Evolutionary conservation across 495 filamentous ascomycete genomes (phyloP), one percentile per base, ranked within the genome.

Genomic region (Sordaria brevicollis): DNA sequence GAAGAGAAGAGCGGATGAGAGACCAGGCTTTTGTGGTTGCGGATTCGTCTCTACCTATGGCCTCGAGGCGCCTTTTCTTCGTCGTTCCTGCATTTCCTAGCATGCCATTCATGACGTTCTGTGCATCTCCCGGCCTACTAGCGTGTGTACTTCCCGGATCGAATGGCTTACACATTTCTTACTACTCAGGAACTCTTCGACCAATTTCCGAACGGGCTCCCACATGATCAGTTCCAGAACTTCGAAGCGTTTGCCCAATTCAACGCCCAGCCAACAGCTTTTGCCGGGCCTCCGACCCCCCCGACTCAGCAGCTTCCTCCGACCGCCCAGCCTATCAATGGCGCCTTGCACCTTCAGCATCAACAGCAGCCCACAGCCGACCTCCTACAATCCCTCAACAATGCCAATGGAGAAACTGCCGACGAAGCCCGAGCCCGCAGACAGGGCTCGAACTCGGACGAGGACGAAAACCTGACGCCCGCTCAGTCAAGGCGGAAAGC

Each of bases 401-500:
- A 83, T 71, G 65, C 74, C 65, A 62, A 62, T 29, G 49, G 49
- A 62, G 82, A 84, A 66, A 66, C 75, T 33, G 79, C 72, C 29
- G 74, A 77, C 5, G 68, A 17, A 68, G 49, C 49, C 19, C 71
- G 90, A 88, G 77, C 67, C 65, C 77, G 79, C 34, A 75, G 79
- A 68, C 79, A 79, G 66, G 80, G 77, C 25, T 84, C 82, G 31
- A 81, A 84, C 72, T 84, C 83, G 71, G 83, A 84, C 4, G 83
- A 82, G 85, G 92, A 81, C 33, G 85, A 86, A 37, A 83, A 84
- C 39, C 77, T 89, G 75, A 93, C 89, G 36, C 92, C 93, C 1
- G 91, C 92, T 31, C 93, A 96, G 77, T 91, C 87, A 35, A 85
- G 93, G 79, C 88, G 95, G 72, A 99, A 99, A 81, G 94, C 92